A percentile compares a stretch with the other conserved stretches of the same genome.
Evolutionary conservation across 1,284 basidiomycete genomes (phyloP).

Genomic region (Trametes sp.): DNA sequence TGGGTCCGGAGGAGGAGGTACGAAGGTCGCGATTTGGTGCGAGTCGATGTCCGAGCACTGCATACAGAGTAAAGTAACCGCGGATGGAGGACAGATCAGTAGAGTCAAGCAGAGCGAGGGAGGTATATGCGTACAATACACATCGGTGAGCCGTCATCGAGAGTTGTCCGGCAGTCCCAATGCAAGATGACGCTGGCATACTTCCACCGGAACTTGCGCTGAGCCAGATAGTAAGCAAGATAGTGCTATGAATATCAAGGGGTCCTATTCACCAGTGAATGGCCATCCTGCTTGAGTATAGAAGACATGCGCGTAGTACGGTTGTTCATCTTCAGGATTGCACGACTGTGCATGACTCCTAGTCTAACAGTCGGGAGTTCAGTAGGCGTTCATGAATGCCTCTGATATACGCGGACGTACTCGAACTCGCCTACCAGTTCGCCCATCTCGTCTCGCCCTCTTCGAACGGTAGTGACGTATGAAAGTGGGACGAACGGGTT

Average conservation of each 20-base stretch:
- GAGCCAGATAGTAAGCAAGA: neutral
- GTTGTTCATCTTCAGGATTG: constrained; percentile 49
- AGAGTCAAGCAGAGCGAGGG: neutral
- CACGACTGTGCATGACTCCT: constrained; percentile 49
- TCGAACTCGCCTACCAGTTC: constrained; percentile 53
- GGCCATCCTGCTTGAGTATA: constrained; percentile 44
- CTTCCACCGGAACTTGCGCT: constrained; percentile 52
- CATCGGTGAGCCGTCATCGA: constrained; percentile 54
- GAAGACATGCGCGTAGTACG: constrained; percentile 47
- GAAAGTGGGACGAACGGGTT: constrained; percentile 54
- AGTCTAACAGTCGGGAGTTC: too few species aligned
- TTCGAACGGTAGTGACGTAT: constrained; percentile 49
- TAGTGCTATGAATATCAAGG: neutral
- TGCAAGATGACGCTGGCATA: constrained; percentile 44
- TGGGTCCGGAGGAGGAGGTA: constrained; percentile 52
- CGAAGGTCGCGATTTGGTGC: constrained; percentile 51
- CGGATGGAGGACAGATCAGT: neutral
- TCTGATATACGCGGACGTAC: constrained; percentile 42
- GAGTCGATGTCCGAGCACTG: constrained; percentile 44
- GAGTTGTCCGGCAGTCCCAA: constrained; percentile 52
- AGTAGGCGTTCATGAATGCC: too few species aligned
- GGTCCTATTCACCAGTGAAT: constrained; percentile 39
- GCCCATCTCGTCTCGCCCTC: constrained; percentile 41
- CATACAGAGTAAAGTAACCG: neutral
- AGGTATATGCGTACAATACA: constrained; percentile 46